A percentile compares a stretch with the other conserved stretches of the same genome.
These are phyloP conservation scores for Pyrrhoderma noxium DNA, from an alignment of 1,284 basidiomycete genomes.

Conservation along the genomic window DNA sequence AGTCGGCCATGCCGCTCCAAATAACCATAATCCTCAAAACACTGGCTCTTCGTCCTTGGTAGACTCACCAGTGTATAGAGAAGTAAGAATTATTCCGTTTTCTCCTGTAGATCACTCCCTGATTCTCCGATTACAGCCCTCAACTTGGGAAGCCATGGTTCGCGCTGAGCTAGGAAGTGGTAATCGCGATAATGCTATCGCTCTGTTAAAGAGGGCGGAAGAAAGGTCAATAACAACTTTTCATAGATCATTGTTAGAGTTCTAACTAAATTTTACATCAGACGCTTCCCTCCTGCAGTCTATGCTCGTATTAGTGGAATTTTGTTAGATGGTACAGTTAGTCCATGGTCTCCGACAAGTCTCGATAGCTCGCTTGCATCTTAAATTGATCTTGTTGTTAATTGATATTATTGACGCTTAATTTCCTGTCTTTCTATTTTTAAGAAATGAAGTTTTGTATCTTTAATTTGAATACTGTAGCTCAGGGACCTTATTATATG, in stretches of 20 bases:
- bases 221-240: too few relatives aligned
- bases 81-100: too few relatives aligned
- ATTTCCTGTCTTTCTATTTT: too few relatives aligned
- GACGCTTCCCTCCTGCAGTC: slow-evolving; percentile 69
- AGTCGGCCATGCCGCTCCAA: slow-evolving; percentile 80
- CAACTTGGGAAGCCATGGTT: slow-evolving; percentile 93
- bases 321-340: slow-evolving; percentile 43
- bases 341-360: too few relatives aligned
- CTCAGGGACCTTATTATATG: too few relatives aligned
- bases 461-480: too few relatives aligned
- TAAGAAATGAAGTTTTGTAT: too few relatives aligned
- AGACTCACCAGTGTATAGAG: slow-evolving; percentile 73
- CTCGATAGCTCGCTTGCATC: not conserved
- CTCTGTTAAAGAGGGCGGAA: slow-evolving; percentile 70
- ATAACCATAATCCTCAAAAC: slow-evolving; percentile 73
- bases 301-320: slow-evolving; percentile 60
- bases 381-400: too few relatives aligned
- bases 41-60: not conserved
- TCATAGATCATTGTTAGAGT: not conserved
- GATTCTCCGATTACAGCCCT: slow-evolving; percentile 49
- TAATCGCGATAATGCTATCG: slow-evolving; percentile 62
- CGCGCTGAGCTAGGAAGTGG: slow-evolving; percentile 82
- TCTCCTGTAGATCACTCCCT: slow-evolving; percentile 1
- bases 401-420: too few relatives aligned
- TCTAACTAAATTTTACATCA: too few relatives aligned